Conservation (phyloP, 306 rosid species). For the Cucurbita ficifolia region DNA sequence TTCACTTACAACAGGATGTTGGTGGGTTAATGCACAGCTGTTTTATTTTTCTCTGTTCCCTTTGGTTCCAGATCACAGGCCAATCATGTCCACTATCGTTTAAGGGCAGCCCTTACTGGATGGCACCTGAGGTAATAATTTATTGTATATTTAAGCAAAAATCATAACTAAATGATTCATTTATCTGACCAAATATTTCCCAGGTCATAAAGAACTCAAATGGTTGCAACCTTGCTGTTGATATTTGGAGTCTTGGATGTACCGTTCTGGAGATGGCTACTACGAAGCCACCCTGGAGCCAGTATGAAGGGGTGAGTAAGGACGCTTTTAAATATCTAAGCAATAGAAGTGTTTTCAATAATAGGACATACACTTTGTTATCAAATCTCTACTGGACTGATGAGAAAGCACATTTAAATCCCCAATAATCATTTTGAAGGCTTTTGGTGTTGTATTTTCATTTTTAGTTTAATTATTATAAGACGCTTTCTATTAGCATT, state of each 20-base stretch:
- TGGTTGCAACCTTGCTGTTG: conserved; percentile 90
- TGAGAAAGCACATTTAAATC: neutral
- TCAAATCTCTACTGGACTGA: neutral
- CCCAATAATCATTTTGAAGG: neutral
- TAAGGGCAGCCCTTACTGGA: conserved; percentile 99
- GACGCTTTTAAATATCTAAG: neutral
- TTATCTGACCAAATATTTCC: conserved; percentile 13
- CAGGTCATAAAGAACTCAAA: conserved; percentile 76
- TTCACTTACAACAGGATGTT: no score
- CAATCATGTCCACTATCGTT: conserved; percentile 82
- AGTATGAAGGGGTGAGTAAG: conserved; percentile 89
- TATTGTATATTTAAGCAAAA: conserved; percentile 8
- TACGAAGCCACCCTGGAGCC: conserved; percentile 97
- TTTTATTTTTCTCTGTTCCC: no score
- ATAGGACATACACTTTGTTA: neutral
- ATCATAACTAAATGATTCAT: conserved; percentile 11
- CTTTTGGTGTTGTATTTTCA: neutral
- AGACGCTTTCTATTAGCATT: neutral
- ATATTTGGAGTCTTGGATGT: conserved; percentile 99
- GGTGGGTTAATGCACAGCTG: neutral
- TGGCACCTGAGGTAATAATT: conserved; percentile 90
- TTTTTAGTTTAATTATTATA: neutral
- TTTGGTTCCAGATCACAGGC: conserved; percentile 50
- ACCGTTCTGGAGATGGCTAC: conserved; percentile 99
- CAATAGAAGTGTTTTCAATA: neutral